phyloP scores from a whole-genome alignment of 2,329 filamentous ascomycete genomes.

The Niveomyces coronatus region DNA sequence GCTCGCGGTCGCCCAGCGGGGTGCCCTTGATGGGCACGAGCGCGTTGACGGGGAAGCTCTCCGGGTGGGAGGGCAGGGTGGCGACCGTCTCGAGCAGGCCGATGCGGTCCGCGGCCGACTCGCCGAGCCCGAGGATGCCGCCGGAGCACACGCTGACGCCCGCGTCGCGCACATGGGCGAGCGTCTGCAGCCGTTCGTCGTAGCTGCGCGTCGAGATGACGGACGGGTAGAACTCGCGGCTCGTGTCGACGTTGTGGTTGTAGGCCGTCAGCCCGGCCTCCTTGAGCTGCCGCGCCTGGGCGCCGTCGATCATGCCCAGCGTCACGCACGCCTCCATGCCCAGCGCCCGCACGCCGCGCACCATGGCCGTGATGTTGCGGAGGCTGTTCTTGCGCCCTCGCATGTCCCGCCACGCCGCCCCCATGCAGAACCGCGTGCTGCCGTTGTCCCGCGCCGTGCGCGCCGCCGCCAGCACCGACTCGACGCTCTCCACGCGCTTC shows the following conservation, averaged over 20 bases:
- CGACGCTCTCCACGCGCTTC: constrained; percentile 68
- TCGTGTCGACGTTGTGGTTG: constrained; percentile 91
- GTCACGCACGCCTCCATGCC: constrained; percentile 93
- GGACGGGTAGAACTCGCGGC: constrained; percentile 75
- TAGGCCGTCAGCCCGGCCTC: constrained; percentile 80
- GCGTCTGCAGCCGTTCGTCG: constrained; percentile 74
- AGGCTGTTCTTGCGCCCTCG: constrained; percentile 75
- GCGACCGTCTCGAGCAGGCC: constrained; percentile 75
- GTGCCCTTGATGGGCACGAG: constrained; percentile 87
- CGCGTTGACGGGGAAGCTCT: constrained; percentile 86
- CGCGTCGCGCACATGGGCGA: constrained; percentile 70
- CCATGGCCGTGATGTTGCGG: constrained; percentile 78
- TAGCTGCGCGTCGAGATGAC: constrained; percentile 81
- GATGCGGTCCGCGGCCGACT: constrained; percentile 67
- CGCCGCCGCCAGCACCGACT: constrained; percentile 70
- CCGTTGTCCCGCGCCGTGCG: constrained; percentile 71
- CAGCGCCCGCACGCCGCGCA: constrained; percentile 67
- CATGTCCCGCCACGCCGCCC: constrained; percentile 91
- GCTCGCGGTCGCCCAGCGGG: constrained; percentile 63
- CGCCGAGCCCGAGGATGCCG: constrained; percentile 77
- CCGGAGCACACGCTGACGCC: constrained; percentile 87
- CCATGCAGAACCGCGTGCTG: constrained; percentile 90
- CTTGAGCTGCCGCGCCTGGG: constrained; percentile 73
- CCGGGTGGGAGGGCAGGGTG: constrained; percentile 71
- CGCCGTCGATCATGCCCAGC: constrained; percentile 78